These are phyloP conservation scores for Amanita rubescens DNA, from an alignment of 768 basidiomycete species.

Conservation along the genomic window DNA sequence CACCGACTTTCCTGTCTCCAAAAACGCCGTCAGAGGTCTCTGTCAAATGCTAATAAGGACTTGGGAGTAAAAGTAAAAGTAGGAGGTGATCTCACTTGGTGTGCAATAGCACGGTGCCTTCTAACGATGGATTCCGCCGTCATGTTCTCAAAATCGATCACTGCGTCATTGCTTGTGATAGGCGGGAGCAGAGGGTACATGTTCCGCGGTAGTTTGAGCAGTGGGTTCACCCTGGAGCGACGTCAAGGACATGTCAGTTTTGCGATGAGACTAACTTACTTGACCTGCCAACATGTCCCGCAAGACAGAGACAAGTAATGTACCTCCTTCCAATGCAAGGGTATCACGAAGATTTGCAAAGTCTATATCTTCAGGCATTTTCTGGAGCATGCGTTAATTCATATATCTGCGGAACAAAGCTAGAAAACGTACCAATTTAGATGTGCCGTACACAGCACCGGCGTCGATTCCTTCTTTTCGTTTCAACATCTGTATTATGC, in stretches of 20 bases:
- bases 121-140: conserved; percentile 48
- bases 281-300: conserved; percentile 52
- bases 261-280: conserved; percentile 23
- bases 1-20: conserved; percentile 26
- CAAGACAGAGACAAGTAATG: conserved; percentile 63
- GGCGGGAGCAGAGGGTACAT: conserved; percentile 46
- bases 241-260: background rate
- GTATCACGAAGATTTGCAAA: conserved; percentile 50
- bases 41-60: conserved; percentile 10
- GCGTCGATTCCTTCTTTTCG: conserved; percentile 67
- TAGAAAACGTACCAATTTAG: conserved; percentile 41
- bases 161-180: conserved; percentile 45
- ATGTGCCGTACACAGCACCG: conserved; percentile 59
- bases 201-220: conserved; percentile 35
- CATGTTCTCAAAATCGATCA: conserved; percentile 50
- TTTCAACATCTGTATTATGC: conserved; percentile 70
- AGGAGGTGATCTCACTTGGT: conserved; percentile 45
- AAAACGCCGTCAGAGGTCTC: conserved; percentile 28
- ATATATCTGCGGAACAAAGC: background rate
- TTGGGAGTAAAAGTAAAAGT: background rate
- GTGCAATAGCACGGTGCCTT: conserved; percentile 55
- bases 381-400: conserved; percentile 27
- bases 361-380: conserved; percentile 39
- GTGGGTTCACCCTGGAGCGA: conserved; percentile 34
- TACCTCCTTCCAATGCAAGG: conserved; percentile 60